Evolutionary conservation across 495 filamentous ascomycete species (phyloP), one percentile per base, ranked within the genome.

Genomic region (Xylaria longipes): DNA sequence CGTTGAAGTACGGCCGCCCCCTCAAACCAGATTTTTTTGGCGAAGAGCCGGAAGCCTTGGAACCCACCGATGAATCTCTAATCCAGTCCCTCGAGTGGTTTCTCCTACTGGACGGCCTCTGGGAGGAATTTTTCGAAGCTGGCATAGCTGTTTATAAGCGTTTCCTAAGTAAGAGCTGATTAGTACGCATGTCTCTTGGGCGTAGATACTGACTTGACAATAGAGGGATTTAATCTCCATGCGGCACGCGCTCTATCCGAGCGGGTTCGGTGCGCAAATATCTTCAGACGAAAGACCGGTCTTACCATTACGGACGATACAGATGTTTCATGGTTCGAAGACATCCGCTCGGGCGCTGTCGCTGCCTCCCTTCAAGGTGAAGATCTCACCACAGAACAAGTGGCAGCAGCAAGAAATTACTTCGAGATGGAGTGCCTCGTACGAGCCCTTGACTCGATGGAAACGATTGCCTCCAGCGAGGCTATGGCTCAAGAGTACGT

Each of bases 31-130:
- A 90, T 69, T 90, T 93, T 73, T 89, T 93, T 31, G 91, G 90
- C 22, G 86, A 89, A 5, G 84, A 88, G 50, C 76, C 89, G 20
- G 86, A 89, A 17, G 78, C 80, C 17, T 80, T 84, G 7, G 77
- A 82, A 20, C n/a, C 66, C 15, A 75, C 87, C 63, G 93, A 97
- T 70, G 88, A 92, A 60, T 82, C 87, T 52, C 82, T 97, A 69
- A 94, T 98, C 62, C 87, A 91, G 46, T 89, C 91, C 66, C 79
- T 97, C 68, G 92, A 97, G 74, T 99, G 96, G 96, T 91, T 93
- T 77, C 80, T 92, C 71, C 82, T 91, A 57, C 84, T 93, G 17
- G 89, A 92, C 33, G 90, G 87, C 1, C 84, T 93, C 67, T 94
- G 92, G 86, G 78, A 84, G 35, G 86, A 92, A 70, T 91, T 94